Conservation (phyloP, 805 yeast genomes). For the Candida yuanshanica region DNA sequence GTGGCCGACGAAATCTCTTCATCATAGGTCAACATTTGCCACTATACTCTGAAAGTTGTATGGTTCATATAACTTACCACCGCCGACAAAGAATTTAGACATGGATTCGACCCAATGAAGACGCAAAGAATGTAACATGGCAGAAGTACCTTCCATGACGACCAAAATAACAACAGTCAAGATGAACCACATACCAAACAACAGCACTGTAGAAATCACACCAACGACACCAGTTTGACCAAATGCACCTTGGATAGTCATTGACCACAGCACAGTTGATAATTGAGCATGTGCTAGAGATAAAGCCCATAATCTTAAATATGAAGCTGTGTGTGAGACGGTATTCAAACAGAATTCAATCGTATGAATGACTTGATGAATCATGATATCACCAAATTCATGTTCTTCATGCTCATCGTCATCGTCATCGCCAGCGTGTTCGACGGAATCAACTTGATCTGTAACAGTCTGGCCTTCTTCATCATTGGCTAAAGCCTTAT, state of each 20-base stretch:
- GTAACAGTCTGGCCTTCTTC: constrained; percentile 23
- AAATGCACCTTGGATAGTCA: constrained; percentile 86
- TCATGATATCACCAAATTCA: constrained; percentile 90
- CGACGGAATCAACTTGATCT: constrained; percentile 37
- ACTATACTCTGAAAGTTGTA: constrained; percentile 50
- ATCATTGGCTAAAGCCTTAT: constrained; percentile 22
- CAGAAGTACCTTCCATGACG: constrained; percentile 97
- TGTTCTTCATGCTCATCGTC: constrained; percentile 45
- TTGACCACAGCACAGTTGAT: constrained; percentile 90
- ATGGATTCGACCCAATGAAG: constrained; percentile 99
- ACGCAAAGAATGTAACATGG: constrained; percentile 96
- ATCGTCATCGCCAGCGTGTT: constrained; percentile 31
- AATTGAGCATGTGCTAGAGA: constrained; percentile 97
- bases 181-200: constrained; percentile 93
- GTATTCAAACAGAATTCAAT: constrained; percentile 97
- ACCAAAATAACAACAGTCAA: constrained; percentile 89
- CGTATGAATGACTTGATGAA: constrained; percentile 97
- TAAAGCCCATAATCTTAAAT: constrained; percentile 94
- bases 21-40: constrained; percentile 11
- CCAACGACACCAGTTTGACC: constrained; percentile 50
- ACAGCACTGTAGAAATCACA: constrained; percentile 64
- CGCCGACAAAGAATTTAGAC: constrained; percentile 98
- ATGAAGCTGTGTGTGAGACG: constrained; percentile 97
- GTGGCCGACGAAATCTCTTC: too few relatives aligned
- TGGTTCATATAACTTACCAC: constrained; percentile 85